A percentile compares a stretch with the other conserved stretches of the same genome.
Conservation (phyloP, 352 stramenopile genomes). For the Phytophthora fragariaefolia region DNA sequence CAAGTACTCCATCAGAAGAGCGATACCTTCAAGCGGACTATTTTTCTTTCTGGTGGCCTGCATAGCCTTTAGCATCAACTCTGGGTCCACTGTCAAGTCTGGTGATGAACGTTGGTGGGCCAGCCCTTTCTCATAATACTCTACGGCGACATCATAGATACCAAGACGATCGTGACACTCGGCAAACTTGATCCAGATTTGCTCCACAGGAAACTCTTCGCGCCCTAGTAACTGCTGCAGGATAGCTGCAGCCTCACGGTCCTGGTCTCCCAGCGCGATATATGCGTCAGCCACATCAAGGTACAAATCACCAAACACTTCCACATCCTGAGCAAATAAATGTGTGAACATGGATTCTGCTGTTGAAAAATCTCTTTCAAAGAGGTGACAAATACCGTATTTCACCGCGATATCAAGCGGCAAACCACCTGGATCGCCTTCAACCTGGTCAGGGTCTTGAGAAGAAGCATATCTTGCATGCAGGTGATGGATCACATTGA, state of each 20-base stretch:
- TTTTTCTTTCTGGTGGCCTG: conserved; percentile 60
- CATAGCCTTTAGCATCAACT: conserved; percentile 77
- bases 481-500: conserved; percentile 81
- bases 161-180: conserved; percentile 74
- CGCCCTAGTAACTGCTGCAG: conserved; percentile 65
- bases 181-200: conserved; percentile 85
- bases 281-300: conserved; percentile 87
- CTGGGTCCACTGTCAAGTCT: conserved; percentile 59
- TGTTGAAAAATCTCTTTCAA: conserved; percentile 74
- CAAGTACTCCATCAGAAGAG: conserved; percentile 62
- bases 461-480: conserved; percentile 69
- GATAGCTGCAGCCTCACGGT: conserved; percentile 73
- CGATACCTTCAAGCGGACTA: conserved; percentile 59
- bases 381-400: conserved; percentile 87
- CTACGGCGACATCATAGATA: conserved; percentile 70
- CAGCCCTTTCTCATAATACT: conserved; percentile 84
- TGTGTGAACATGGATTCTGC: conserved; percentile 86
- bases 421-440: conserved; percentile 68
- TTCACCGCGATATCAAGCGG: conserved; percentile 89
- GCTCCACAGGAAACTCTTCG: conserved; percentile 77
- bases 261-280: conserved; percentile 71
- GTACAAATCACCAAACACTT: conserved; percentile 86
- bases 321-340: conserved; percentile 84
- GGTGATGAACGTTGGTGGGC: conserved; percentile 55
- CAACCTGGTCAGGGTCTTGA: conserved; percentile 64